Conservation (phyloP, 2,329 filamentous ascomycete species). For the Boeremia lycopersici region DNA sequence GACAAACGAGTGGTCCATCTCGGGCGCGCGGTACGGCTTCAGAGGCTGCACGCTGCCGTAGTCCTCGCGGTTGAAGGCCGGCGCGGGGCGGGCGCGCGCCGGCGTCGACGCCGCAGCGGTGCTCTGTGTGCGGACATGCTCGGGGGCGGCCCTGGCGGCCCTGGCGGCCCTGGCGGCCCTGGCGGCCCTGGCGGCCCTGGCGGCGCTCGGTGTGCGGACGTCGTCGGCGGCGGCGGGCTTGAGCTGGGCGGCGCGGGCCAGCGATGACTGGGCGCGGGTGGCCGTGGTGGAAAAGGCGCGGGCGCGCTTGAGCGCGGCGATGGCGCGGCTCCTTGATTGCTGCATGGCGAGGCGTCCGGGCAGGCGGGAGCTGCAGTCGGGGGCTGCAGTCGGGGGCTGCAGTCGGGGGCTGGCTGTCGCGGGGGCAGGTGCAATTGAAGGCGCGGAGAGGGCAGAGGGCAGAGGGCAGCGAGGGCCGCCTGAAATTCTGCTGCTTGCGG, state of each 20-base stretch:
- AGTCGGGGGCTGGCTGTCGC: too few species aligned
- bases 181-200: too few species aligned
- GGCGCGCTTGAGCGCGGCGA: constrained; percentile 44
- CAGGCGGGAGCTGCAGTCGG: constrained; percentile 3
- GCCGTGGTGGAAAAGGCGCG: constrained; percentile 54
- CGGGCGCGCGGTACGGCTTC: constrained; percentile 53
- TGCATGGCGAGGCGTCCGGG: constrained; percentile 32
- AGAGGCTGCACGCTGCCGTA: constrained; percentile 52
- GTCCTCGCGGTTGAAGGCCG: constrained; percentile 58
- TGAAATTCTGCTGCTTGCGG: constrained; percentile 9
- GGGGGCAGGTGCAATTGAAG: background rate
- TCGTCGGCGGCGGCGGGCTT: too few species aligned
- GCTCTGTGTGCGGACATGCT: constrained; percentile 51
- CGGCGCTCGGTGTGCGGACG: too few species aligned
- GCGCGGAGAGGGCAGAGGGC: background rate
- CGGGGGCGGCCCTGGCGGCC: too few species aligned
- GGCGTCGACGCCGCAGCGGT: constrained; percentile 46
- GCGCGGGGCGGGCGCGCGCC: constrained; percentile 49
- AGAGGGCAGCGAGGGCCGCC: background rate
- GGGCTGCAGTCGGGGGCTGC: background rate
- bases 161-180: too few species aligned
- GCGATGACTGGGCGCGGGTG: constrained; percentile 50
- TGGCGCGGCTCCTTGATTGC: constrained; percentile 46
- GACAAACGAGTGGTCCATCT: constrained; percentile 72
- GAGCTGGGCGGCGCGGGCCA: constrained; percentile 47